Percentiles rank a stretch among this genome's conserved stretches.
These are phyloP conservation scores for Acanthamoeba sp. DNA, from an alignment of 208 protist genomes.

Conservation along the genomic window DNA sequence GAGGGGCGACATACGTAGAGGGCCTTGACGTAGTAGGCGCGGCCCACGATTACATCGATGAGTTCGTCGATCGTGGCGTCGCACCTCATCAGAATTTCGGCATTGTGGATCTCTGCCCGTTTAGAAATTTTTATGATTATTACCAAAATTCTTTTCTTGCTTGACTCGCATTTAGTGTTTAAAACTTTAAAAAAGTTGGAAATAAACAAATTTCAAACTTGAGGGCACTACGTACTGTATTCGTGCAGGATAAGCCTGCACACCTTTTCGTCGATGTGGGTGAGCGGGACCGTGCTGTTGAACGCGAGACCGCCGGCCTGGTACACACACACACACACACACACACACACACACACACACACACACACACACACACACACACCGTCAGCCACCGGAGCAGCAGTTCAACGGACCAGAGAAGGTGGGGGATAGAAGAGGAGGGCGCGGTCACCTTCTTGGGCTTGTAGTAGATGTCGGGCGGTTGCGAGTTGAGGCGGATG, in stretches of 20 bases:
- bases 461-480: slow-evolving; percentile 96
- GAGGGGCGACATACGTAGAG: slow-evolving; percentile 81
- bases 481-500: slow-evolving; percentile 96
- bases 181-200: neutral
- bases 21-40: slow-evolving; percentile 92
- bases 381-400: neutral
- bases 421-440: too few species aligned
- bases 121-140: too few species aligned
- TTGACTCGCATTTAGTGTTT: too few species aligned
- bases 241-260: slow-evolving; percentile 89
- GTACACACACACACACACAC: too few species aligned
- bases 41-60: slow-evolving; percentile 98
- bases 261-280: slow-evolving; percentile 76
- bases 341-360: too few species aligned
- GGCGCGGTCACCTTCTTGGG: slow-evolving; percentile 94
- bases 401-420: neutral
- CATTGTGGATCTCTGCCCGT: slow-evolving; percentile 89
- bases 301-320: slow-evolving; percentile 89
- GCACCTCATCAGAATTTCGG: slow-evolving; percentile 96
- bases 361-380: too few species aligned
- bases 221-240: slow-evolving; percentile 79
- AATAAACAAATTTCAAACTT: neutral
- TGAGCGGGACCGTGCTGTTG: slow-evolving; percentile 81
- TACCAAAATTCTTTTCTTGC: neutral
- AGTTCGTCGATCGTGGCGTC: slow-evolving; percentile 98